Percentiles rank a stretch among this genome's conserved stretches.
These are phyloP conservation scores for Pseudotulostoma volvatum DNA, from an alignment of 495 filamentous ascomycete genomes.

Conservation along the genomic window DNA sequence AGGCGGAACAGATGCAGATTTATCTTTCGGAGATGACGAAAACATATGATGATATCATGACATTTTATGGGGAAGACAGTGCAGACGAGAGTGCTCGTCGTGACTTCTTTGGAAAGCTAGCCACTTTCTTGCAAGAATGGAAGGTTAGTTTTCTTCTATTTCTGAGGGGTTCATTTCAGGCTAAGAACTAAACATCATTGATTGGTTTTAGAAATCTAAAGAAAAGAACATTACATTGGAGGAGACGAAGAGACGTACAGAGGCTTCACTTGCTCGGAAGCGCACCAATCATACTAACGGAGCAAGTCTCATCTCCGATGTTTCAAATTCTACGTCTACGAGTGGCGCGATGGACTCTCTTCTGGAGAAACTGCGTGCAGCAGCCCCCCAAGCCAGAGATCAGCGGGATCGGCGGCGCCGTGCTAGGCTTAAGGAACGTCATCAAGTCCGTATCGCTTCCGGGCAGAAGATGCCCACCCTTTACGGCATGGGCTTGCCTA, in stretches of 20 bases:
- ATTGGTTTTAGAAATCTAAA: conserved; percentile 49
- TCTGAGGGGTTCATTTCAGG: neutral
- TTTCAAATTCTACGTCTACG: conserved; percentile 49
- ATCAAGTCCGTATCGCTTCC: conserved; percentile 78
- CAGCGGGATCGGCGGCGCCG: conserved; percentile 75
- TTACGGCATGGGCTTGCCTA: conserved; percentile 26
- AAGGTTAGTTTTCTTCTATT: conserved; percentile 38
- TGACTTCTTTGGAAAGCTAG: conserved; percentile 92
- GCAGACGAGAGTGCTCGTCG: conserved; percentile 83
- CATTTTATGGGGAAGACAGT: conserved; percentile 90
- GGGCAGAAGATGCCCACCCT: conserved; percentile 70
- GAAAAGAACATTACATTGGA: conserved; percentile 82
- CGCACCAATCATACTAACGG: conserved; percentile 45
- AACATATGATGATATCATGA: conserved; percentile 89
- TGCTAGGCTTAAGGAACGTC: conserved; percentile 75
- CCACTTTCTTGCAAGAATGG: conserved; percentile 84
- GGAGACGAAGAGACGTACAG: conserved; percentile 66
- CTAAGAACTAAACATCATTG: neutral
- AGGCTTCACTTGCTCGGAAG: conserved; percentile 82
- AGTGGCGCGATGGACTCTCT: conserved; percentile 93
- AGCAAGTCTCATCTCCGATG: conserved; percentile 21
- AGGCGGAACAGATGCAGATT: conserved; percentile 89
- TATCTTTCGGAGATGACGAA: conserved; percentile 87
- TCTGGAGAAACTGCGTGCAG: conserved; percentile 88
- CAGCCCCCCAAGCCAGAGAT: conserved; percentile 75